These are phyloP conservation scores for Megacollybia platyphylla DNA, from an alignment of 1,284 basidiomycete species.

Conservation along the genomic window DNA sequence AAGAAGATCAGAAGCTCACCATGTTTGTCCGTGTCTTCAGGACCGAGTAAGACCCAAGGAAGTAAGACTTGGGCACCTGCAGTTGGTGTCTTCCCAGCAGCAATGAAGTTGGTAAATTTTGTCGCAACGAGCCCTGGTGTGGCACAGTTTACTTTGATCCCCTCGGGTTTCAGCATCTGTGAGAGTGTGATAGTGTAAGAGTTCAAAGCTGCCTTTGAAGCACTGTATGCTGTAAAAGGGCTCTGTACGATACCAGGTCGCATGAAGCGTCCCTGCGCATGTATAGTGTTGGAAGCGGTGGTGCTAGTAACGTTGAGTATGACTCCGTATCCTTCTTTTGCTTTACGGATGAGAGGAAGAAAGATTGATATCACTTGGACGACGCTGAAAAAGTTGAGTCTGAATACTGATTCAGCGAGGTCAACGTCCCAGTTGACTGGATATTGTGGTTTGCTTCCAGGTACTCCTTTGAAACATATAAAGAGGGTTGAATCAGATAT, in stretches of 20 bases:
- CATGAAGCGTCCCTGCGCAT: neutral
- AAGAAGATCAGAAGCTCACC: no score
- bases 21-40: slow-evolving; percentile 14
- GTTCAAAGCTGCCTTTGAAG: slow-evolving; percentile 8
- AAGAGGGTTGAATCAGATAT: no score
- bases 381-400: slow-evolving; percentile 23
- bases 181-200: slow-evolving; percentile 8
- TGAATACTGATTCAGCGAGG: slow-evolving; percentile 12
- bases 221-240: slow-evolving; percentile 7
- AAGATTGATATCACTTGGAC: slow-evolving; percentile 22
- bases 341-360: slow-evolving; percentile 19
- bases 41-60: slow-evolving; percentile 20
- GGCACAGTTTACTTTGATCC: slow-evolving; percentile 19
- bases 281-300: slow-evolving; percentile 43
- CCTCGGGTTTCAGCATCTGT: slow-evolving; percentile 10
- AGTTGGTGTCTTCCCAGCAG: slow-evolving; percentile 20
- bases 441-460: no score
- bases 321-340: slow-evolving; percentile 12
- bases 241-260: no score
- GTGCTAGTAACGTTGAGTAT: slow-evolving; percentile 22
- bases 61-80: slow-evolving; percentile 22
- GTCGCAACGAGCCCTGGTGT: slow-evolving; percentile 29
- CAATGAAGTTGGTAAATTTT: slow-evolving; percentile 21
- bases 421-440: no score
- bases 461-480: no score